Conservation (phyloP, 2,329 filamentous ascomycete species). For the Talaromyces rugulosus region DNA sequence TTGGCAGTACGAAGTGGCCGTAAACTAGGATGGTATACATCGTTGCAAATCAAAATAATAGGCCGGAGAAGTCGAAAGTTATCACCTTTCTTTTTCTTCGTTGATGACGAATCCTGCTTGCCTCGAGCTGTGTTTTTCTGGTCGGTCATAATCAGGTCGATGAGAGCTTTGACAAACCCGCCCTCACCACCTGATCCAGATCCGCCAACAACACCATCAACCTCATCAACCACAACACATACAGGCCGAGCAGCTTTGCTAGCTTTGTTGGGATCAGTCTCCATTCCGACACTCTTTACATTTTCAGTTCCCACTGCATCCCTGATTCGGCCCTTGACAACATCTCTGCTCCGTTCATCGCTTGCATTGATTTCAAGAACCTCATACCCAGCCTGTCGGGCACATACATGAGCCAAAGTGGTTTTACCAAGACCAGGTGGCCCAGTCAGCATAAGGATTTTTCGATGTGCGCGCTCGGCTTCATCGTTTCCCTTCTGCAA, state of each 20-base stretch:
- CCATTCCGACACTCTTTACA: conserved; percentile 62
- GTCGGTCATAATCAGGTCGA: conserved; percentile 82
- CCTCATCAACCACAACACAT: conserved; percentile 93
- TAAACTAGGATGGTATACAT: conserved; percentile 88
- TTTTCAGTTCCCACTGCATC: conserved; percentile 93
- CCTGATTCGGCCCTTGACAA: conserved; percentile 85
- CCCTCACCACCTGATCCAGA: conserved; percentile 76
- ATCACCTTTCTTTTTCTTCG: conserved; percentile 66
- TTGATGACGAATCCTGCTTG: conserved; percentile 12
- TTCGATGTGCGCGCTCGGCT: conserved; percentile 74
- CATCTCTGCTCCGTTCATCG: conserved; percentile 83
- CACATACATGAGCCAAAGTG: conserved; percentile 92
- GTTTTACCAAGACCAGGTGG: conserved; percentile 94
- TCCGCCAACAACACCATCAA: conserved; percentile 86
- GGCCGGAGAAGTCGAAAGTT: conserved; percentile 83
- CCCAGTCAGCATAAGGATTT: conserved; percentile 85
- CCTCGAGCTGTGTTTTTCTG: conserved; percentile 65
- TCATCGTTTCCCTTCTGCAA: conserved; percentile 47
- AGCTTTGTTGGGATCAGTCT: conserved; percentile 47
- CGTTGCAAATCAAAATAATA: conserved; percentile 92
- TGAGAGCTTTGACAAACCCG: conserved; percentile 90
- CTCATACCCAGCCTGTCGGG: conserved; percentile 91
- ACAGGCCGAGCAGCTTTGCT: conserved; percentile 77
- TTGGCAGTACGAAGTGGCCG: conserved; percentile 79
- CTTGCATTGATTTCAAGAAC: conserved; percentile 97